Percentiles rank a stretch among this genome's conserved stretches.
Evolutionary conservation across 2,329 filamentous ascomycete species (phyloP).

Genomic region (Mycocentrospora acerina): DNA sequence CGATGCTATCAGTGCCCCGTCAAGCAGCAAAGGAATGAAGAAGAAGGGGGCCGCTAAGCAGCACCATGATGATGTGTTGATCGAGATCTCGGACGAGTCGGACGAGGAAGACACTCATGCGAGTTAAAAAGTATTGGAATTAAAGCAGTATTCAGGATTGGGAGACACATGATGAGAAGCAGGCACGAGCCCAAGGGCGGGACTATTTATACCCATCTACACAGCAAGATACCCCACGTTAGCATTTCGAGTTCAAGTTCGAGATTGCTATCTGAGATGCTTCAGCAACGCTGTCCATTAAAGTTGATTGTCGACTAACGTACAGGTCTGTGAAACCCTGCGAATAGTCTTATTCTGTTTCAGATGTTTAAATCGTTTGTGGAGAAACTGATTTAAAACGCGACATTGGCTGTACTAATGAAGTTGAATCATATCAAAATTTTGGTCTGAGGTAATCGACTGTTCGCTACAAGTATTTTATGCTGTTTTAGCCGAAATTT

Average conservation of each 20-base stretch:
- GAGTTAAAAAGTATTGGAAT: constrained; percentile 3
- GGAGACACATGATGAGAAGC: no score
- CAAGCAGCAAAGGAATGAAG: constrained; percentile 41
- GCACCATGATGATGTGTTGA: constrained; percentile 22
- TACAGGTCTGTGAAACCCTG: no score
- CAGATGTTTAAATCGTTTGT: no score
- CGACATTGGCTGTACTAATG: no score
- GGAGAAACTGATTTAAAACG: no score
- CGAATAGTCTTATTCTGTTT: no score
- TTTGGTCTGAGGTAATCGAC: no score
- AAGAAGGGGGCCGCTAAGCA: constrained; percentile 39
- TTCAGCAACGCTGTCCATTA: no score
- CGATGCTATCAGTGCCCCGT: constrained; percentile 62
- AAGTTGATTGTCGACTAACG: no score
- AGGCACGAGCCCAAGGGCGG: neutral
- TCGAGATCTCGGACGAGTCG: constrained; percentile 38
- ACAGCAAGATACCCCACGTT: constrained; percentile 15
- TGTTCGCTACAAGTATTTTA: no score
- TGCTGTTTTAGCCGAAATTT: no score
- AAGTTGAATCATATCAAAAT: no score
- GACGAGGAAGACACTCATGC: constrained; percentile 21
- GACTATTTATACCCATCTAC: constrained; percentile 1
- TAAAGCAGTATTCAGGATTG: neutral
- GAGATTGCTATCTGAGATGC: constrained; percentile 4
- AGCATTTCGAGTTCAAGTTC: constrained; percentile 1